Evolutionary conservation across 345 rosid species (phyloP), one percentile per base, ranked within the genome.

Genomic region (Syzygium jambos): DNA sequence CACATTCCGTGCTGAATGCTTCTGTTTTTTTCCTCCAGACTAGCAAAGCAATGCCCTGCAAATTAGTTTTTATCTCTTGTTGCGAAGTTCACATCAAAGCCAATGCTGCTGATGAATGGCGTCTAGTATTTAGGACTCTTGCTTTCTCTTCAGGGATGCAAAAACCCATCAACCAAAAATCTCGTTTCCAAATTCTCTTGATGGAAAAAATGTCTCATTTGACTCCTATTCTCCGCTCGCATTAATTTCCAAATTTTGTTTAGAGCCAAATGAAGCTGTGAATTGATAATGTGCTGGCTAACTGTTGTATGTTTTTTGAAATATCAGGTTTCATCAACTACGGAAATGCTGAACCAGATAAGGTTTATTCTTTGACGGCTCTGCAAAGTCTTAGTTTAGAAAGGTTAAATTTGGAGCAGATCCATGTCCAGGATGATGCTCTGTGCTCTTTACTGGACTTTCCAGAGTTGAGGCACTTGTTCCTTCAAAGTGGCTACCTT

Each of bases 351-450:
- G 93, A 92, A 83, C 63, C 89, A 23, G 90, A 90, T 25, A 85
- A 80, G 56, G 80, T 90, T 87, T 91, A 85, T 19, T 92, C 97
- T 1, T 90, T 97, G 84, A 85, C 90, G 54, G 94, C 93, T 3
- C 91, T 97, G 61, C 92, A 92, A 25, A 90, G 87, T 87, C 95
- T 95, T 84, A 57, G 86, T 82, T 91, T 98, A 91, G 90, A 93
- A 89, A 94, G 87, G 22, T 90, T 98, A 90, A 94, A 92, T 90
- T 88, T 98, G 92, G 99, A 98, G 91, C 90, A 93, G 82, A 92
- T 95, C 11, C 90, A 89, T 88, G 89, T 98, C 84, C 89, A 86
- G n/a, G 99, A 98, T 91, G 93, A 30, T 2, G 91, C 95, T 78
- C 89, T 96, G 23, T 77, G 51, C 61, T 93, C 97, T 34, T 86